These are phyloP conservation scores for Dioszegia crocea DNA, from an alignment of 768 basidiomycete species.

Conservation along the genomic window DNA sequence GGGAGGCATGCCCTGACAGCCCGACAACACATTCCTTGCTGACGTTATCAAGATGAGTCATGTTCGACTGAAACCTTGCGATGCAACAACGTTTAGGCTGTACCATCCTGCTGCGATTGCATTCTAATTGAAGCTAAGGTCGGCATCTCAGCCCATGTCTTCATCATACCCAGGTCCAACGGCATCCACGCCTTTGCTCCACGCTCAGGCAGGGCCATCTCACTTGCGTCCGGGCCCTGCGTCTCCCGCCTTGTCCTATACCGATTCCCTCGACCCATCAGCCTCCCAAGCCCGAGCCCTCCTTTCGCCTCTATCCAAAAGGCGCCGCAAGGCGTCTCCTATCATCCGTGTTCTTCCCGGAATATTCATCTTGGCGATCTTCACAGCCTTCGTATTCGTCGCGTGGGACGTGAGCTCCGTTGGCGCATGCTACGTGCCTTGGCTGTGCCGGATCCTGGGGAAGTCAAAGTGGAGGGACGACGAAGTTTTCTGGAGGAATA, in stretches of 20 bases:
- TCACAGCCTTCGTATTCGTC: slow-evolving; percentile 23
- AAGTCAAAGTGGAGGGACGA: slow-evolving; percentile 15
- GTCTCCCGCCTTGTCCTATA: slow-evolving; percentile 3
- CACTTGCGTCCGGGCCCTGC: neutral
- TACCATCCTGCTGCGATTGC: too few species aligned
- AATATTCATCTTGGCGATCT: neutral
- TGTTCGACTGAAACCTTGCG: too few species aligned
- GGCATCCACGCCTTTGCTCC: slow-evolving; percentile 7
- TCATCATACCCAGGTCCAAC: slow-evolving; percentile 9
- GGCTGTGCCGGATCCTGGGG: slow-evolving; percentile 30
- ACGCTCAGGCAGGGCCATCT: slow-evolving; percentile 8
- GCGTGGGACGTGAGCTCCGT: slow-evolving; percentile 33
- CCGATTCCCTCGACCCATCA: neutral
- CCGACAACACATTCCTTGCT: too few species aligned
- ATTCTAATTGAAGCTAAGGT: too few species aligned
- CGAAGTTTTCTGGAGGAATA: slow-evolving; percentile 37
- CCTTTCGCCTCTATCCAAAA: slow-evolving; percentile 1
- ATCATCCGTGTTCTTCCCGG: slow-evolving; percentile 4
- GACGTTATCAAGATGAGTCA: too few species aligned
- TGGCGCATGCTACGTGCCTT: slow-evolving; percentile 30
- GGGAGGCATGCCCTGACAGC: neutral
- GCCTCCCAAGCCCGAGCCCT: neutral
- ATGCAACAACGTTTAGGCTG: too few species aligned
- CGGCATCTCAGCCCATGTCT: neutral
- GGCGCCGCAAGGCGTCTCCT: slow-evolving; percentile 12